phyloP scores from a whole-genome alignment of 2,329 filamentous ascomycete species.

The Biscogniauxia sp. region DNA sequence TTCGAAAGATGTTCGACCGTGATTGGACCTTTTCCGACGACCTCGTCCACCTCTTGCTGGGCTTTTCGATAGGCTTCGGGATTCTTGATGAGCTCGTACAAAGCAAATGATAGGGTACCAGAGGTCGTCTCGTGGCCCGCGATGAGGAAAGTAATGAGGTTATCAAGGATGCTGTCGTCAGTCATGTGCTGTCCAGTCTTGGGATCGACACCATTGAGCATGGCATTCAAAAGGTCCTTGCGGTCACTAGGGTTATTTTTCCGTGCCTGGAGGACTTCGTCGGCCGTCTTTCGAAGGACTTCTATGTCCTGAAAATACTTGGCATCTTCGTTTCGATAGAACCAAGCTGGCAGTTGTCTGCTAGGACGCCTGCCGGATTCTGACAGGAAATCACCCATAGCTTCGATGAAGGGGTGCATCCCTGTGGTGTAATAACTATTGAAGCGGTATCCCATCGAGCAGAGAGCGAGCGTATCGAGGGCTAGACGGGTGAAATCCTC shows the following conservation, averaged over 20 bases:
- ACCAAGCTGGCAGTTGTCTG: conserved; percentile 47
- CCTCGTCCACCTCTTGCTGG: conserved; percentile 65
- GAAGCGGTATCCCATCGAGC: conserved; percentile 70
- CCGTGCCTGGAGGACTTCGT: conserved; percentile 59
- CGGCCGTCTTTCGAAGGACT: conserved; percentile 52
- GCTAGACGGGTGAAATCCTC: conserved; percentile 51
- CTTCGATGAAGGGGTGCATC: conserved; percentile 66
- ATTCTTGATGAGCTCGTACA: conserved; percentile 64
- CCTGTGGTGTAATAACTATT: conserved; percentile 70
- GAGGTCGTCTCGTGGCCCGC: conserved; percentile 72
- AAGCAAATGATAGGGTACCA: conserved; percentile 62
- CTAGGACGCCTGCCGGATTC: conserved; percentile 52
- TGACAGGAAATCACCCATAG: conserved; percentile 63
- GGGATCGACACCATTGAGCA: conserved; percentile 66
- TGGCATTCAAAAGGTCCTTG: conserved; percentile 67
- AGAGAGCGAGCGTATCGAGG: conserved; percentile 69
- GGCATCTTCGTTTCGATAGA: conserved; percentile 47
- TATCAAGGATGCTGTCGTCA: conserved; percentile 63
- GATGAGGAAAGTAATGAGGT: conserved; percentile 71
- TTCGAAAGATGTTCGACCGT: conserved; percentile 60
- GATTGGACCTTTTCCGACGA: conserved; percentile 58
- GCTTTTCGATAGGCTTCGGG: conserved; percentile 59
- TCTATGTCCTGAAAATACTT: conserved; percentile 56
- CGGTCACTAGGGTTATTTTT: conserved; percentile 53
- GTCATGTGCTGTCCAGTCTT: conserved; percentile 64